Conservation (phyloP, 2,329 filamentous ascomycete genomes). For the Claviceps quebecensis region DNA sequence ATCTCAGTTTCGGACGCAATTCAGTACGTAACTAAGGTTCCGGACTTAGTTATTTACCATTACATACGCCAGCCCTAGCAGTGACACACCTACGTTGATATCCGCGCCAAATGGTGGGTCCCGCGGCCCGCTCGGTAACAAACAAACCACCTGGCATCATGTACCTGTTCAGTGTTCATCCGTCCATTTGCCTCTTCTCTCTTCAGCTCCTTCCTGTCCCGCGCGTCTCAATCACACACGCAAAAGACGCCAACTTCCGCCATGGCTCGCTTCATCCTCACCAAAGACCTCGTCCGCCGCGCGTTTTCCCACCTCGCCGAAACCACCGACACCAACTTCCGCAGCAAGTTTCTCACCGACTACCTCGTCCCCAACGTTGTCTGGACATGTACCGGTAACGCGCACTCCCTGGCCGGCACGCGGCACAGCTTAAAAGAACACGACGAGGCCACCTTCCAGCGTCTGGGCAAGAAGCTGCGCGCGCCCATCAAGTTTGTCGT, state of each 20-base stretch:
- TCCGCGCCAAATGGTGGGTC: too few relatives aligned
- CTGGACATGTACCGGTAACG: slow-evolving; percentile 13
- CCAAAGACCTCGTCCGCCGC: slow-evolving; percentile 10
- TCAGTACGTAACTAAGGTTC: too few relatives aligned
- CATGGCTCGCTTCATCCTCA: slow-evolving; percentile 11
- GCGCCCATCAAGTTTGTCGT: slow-evolving; percentile 12
- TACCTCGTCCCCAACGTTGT: slow-evolving; percentile 9
- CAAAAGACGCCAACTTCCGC: not conserved
- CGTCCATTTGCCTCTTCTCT: too few relatives aligned
- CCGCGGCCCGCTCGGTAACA: too few relatives aligned
- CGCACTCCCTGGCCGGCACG: slow-evolving; percentile 13
- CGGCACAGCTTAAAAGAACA: slow-evolving; percentile 9
- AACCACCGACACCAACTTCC: slow-evolving; percentile 6
- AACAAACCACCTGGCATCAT: too few relatives aligned
- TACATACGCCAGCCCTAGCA: too few relatives aligned
- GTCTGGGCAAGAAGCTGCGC: slow-evolving; percentile 9
- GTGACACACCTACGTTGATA: too few relatives aligned
- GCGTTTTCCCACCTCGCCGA: slow-evolving; percentile 11
- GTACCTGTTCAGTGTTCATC: too few relatives aligned
- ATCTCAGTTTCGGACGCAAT: too few relatives aligned
- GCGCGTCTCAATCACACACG: not conserved
- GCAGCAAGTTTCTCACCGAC: slow-evolving; percentile 10
- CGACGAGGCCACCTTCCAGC: slow-evolving; percentile 9
- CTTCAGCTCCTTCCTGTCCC: not conserved
- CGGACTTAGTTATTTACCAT: too few relatives aligned